Evolutionary conservation across 2,329 filamentous ascomycete genomes (phyloP), one percentile per base, ranked within the genome.

Genomic region (Bimuria novae-zelandiae): DNA sequence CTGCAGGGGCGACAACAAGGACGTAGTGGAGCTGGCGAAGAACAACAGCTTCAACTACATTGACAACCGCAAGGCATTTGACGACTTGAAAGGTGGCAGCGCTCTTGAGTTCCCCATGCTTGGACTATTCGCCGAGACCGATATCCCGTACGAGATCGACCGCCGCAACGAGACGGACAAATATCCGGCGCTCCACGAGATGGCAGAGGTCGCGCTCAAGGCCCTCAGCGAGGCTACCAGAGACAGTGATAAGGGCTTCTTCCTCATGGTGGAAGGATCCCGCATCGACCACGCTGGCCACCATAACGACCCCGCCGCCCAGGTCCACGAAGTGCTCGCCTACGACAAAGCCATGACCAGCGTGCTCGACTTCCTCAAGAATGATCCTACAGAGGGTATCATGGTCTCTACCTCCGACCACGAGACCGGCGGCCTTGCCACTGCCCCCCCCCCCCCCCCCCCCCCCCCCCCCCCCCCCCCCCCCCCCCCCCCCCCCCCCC

Each of bases 181-280:
- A 25, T 97, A 96, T 69, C 94, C 94, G 3, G 93, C 90, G 14
- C 79, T 99, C 35, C 89, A 89, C 69, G 92, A 97, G 75, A 97
- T 97, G 92, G 85, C 93, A 7, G 82, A 83, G 62, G 90, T 90
- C 14, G 93, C 94, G 1, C 79, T 99, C 56, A 84, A 82, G 12
- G 86, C 90, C 1, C 83, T 99, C 21, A 88, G 89, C 57, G 85
- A 86, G 54, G 94, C 92, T 0, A 97, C 94, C 0, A 81, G 84
- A 67, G 81, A 92, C 68, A 91, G 84, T 57, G 91, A 97, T 36
- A 86, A 95, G 74, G 94, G 94, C 4, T 99, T 97, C 80, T 99
- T 99, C 76, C 80, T 99, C 64, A 96, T 99, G 93, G 95, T 99
- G 56, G 94, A 99, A 75, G 94, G 92, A 4, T 96, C 90, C 65